Evolutionary conservation across 768 basidiomycete species (phyloP), one percentile per base, ranked within the genome.

Genomic region (Termitomyces sp.): DNA sequence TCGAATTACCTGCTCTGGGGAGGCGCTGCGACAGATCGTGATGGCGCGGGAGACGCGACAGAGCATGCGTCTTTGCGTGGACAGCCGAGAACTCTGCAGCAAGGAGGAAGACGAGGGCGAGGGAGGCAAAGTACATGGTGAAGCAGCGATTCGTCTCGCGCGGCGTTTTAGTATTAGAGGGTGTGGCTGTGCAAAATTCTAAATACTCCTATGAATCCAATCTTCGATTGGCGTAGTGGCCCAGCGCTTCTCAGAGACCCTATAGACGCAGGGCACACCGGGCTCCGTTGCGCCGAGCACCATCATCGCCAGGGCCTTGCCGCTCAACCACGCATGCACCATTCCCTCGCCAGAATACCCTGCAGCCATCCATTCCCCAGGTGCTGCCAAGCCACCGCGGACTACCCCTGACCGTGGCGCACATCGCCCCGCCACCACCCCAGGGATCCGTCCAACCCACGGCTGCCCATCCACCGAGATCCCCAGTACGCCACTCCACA

Each of bases 271-370:
- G 3, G 86, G 86, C 56, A 87, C 9, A 9, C 29, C 29, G 29
- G 29, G 5, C 29, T 29, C 9, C 9, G 3, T 9, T 4, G 29
- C 9, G 29, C 72, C 78, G 4, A 84, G 66, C 4, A 90, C 70
- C 85, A 86, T 86, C 50, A 71, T 60, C 11, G 83, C 86, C 18
- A 87, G 65, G 7, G 81, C 83, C 52, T 76, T 75, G 4, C 82
- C 79, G 53, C 82, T 76, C 65, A 84, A 64, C 85, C 86, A 88
- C 0, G 83, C 85, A 58, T 86, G 80, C 3, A 80, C 80, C 87
- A 88, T 88, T 1, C 88, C 88, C 59, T 90, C 88, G 0, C 88
- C 88, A 0, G 78, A 75, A 63, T 84, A 89, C 4, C 86, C 88
- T 12, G 84, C 86, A 15, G 82, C 73, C 15, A 89, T 76, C 88